phyloP scores from a whole-genome alignment of 805 yeast genomes.

The Blastobotrys chiropterorum region DNA sequence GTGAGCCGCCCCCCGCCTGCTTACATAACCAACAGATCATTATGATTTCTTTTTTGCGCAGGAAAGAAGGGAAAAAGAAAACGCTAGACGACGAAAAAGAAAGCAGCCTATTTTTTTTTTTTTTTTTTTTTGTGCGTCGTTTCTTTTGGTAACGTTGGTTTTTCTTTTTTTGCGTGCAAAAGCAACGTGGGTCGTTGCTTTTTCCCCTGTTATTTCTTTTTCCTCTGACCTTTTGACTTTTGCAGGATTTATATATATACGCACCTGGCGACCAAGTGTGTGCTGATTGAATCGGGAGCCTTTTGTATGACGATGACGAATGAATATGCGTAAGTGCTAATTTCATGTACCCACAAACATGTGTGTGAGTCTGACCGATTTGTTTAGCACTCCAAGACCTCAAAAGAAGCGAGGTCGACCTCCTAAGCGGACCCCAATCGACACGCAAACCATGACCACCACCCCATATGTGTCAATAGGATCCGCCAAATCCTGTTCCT shows the following conservation, averaged over 20 bases:
- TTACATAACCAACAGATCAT: no score
- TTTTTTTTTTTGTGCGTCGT: neutral
- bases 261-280: no score
- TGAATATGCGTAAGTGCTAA: neutral
- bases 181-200: neutral
- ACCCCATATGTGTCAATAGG: conserved; percentile 14
- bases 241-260: neutral
- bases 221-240: no score
- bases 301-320: neutral
- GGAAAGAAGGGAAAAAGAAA: neutral
- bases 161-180: neutral
- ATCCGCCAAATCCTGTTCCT: conserved; percentile 8
- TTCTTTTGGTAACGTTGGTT: neutral
- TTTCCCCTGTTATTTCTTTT: neutral
- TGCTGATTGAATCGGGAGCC: neutral
- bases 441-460: conserved; percentile 18
- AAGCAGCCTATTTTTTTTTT: neutral
- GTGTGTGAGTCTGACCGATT: no score
- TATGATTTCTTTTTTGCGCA: neutral
- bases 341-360: no score
- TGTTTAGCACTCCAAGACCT: neutral
- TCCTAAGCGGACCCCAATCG: conserved; percentile 20
- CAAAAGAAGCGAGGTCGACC: conserved; percentile 19
- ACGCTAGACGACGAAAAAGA: neutral
- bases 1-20: no score